These are phyloP conservation scores for Endocarpon pusillum DNA, from an alignment of 495 filamentous ascomycete genomes.

Conservation along the genomic window DNA sequence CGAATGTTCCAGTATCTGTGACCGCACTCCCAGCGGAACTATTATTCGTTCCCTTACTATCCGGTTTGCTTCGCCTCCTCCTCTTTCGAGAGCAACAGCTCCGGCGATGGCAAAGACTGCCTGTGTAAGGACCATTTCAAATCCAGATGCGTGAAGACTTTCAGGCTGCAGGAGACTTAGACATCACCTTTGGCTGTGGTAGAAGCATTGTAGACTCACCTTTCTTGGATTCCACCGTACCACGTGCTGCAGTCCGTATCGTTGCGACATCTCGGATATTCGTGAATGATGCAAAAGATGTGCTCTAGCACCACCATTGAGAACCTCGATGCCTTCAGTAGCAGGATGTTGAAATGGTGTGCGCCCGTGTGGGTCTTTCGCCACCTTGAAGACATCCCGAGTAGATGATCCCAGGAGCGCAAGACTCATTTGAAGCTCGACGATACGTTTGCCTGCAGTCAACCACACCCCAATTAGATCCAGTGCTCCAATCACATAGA, in stretches of 20 bases:
- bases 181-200: constrained; percentile 3
- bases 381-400: constrained; percentile 4
- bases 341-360: constrained; percentile 56
- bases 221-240: constrained; percentile 74
- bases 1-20: too few species aligned
- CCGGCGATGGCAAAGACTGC: constrained; percentile 74
- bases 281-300: constrained; percentile 38
- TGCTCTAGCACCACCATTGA: constrained; percentile 37
- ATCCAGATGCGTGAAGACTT: constrained; percentile 53
- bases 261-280: constrained; percentile 44
- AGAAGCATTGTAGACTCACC: constrained; percentile 29
- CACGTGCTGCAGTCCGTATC: constrained; percentile 54
- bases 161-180: constrained; percentile 35
- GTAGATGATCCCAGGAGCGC: constrained; percentile 33
- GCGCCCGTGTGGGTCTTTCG: constrained; percentile 28
- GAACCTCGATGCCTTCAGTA: constrained; percentile 51
- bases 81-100: constrained; percentile 70
- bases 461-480: constrained; percentile 1
- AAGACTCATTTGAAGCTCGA: constrained; percentile 61
- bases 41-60: constrained; percentile 66
- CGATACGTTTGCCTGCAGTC: constrained; percentile 55
- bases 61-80: constrained; percentile 57
- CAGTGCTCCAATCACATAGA: constrained; percentile 1
- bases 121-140: constrained; percentile 52
- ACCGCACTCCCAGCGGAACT: constrained; percentile 29